A percentile compares a stretch with the other conserved stretches of the same genome.
Conservation (phyloP, 176 grass and related monocot genomes). For the Cenchrus fungigraminus region DNA sequence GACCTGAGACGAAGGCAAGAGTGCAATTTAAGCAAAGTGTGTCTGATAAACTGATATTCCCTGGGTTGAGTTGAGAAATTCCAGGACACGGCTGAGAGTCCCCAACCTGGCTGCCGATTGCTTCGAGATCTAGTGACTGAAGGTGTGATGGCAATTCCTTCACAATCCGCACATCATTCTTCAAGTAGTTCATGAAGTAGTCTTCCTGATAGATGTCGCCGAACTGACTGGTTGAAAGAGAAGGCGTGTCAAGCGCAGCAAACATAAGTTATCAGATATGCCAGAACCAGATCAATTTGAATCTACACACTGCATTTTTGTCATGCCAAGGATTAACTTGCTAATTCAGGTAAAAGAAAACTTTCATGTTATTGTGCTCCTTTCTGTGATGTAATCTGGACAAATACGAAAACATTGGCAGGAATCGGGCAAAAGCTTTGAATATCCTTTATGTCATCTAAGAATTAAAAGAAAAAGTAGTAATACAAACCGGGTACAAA, state of each 20-base stretch:
- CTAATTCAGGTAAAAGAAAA: not conserved
- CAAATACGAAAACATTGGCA: not conserved
- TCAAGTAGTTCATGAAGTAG: conserved; percentile 89
- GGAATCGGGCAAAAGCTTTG: not conserved
- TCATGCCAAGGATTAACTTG: not conserved
- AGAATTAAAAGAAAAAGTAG: not conserved
- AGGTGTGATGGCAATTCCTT: conserved; percentile 82
- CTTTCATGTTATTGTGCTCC: not conserved
- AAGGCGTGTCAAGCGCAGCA: not conserved
- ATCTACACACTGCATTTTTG: no score
- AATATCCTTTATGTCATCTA: not conserved
- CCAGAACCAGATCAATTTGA: not conserved
- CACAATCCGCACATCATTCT: conserved; percentile 73
- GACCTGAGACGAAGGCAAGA: conserved; percentile 46
- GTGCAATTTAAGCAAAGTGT: not conserved
- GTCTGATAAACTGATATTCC: not conserved
- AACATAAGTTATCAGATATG: not conserved
- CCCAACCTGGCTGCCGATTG: conserved; percentile 84
- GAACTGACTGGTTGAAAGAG: conserved; percentile 70
- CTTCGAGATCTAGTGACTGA: conserved; percentile 66
- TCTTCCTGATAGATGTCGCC: conserved; percentile 96
- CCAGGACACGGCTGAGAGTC: conserved; percentile 11
- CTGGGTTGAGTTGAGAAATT: not conserved
- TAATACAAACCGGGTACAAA: not conserved
- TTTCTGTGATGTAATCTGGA: not conserved